Percentiles rank a stretch among this genome's conserved stretches.
These are phyloP conservation scores for Porogramme epimiltina DNA, from an alignment of 1,284 basidiomycete species.

Conservation along the genomic window DNA sequence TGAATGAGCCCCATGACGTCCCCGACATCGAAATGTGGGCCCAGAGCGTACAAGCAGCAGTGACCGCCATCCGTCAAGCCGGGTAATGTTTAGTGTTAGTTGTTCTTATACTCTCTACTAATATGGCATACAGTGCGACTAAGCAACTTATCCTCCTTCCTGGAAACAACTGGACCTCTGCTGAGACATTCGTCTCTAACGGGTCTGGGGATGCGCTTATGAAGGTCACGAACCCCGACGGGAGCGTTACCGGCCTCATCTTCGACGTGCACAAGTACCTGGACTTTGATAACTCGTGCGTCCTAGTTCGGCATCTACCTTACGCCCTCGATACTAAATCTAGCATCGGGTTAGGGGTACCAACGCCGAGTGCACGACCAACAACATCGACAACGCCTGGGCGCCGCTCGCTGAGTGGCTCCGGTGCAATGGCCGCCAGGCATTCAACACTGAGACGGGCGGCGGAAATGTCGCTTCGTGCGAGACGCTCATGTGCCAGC, in stretches of 20 bases:
- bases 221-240: constrained; percentile 55
- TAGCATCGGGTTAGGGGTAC: constrained; percentile 31
- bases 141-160: constrained; percentile 56
- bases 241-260: constrained; percentile 48
- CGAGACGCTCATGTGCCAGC: constrained; percentile 45
- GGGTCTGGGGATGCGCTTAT: constrained; percentile 56
- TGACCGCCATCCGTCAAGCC: constrained; percentile 55
- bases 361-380: constrained; percentile 45
- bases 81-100: constrained; percentile 31
- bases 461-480: constrained; percentile 56
- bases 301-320: constrained; percentile 22
- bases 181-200: constrained; percentile 51
- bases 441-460: constrained; percentile 65
- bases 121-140: constrained; percentile 45
- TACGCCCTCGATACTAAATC: too few relatives aligned
- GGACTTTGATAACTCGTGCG: constrained; percentile 55
- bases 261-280: constrained; percentile 71
- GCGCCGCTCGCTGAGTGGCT: constrained; percentile 52
- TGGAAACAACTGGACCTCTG: constrained; percentile 54
- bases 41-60: constrained; percentile 50
- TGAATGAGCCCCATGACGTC: constrained; percentile 60
- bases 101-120: not conserved
- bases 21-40: constrained; percentile 48
- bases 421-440: constrained; percentile 53
- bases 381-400: constrained; percentile 54